A percentile compares a stretch with the other conserved stretches of the same genome.
Conservation (phyloP, 192 early-diverging fungal genomes). For the Spizellomyces sp. region DNA sequence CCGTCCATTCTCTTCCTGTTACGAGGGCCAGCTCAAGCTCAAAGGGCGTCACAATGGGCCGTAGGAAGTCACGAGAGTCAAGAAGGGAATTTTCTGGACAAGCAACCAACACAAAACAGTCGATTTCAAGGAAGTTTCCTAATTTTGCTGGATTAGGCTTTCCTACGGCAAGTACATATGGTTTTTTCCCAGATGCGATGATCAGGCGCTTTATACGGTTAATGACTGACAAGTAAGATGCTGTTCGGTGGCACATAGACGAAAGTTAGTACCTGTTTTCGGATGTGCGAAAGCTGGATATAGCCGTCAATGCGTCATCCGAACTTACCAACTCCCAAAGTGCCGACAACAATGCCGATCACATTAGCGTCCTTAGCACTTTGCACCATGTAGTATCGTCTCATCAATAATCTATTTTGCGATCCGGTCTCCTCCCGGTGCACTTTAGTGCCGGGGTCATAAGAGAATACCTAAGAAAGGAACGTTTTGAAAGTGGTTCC, state of each 20-base stretch:
- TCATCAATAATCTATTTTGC: slow-evolving; percentile 43
- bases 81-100: slow-evolving; percentile 95
- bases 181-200: slow-evolving; percentile 71
- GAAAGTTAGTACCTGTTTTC: neutral
- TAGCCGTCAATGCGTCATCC: neutral
- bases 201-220: slow-evolving; percentile 78
- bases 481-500: too few species aligned
- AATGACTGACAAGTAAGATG: slow-evolving; percentile 83
- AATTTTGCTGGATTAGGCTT: slow-evolving; percentile 95
- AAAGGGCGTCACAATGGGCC: slow-evolving; percentile 91
- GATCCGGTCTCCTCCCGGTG: slow-evolving; percentile 45
- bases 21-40: slow-evolving; percentile 84
- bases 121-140: slow-evolving; percentile 96
- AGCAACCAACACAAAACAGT: slow-evolving; percentile 87
- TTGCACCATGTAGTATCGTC: slow-evolving; percentile 82
- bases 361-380: slow-evolving; percentile 89
- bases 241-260: slow-evolving; percentile 28
- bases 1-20: slow-evolving; percentile 38
- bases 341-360: slow-evolving; percentile 95
- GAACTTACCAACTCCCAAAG: slow-evolving; percentile 83
- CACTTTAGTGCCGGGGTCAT: slow-evolving; percentile 61
- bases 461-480: slow-evolving; percentile 57
- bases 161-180: slow-evolving; percentile 87
- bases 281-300: neutral
- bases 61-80: slow-evolving; percentile 87